These are phyloP conservation scores for Cyberlindnera maritima DNA, from an alignment of 805 yeast species.

Conservation along the genomic window DNA sequence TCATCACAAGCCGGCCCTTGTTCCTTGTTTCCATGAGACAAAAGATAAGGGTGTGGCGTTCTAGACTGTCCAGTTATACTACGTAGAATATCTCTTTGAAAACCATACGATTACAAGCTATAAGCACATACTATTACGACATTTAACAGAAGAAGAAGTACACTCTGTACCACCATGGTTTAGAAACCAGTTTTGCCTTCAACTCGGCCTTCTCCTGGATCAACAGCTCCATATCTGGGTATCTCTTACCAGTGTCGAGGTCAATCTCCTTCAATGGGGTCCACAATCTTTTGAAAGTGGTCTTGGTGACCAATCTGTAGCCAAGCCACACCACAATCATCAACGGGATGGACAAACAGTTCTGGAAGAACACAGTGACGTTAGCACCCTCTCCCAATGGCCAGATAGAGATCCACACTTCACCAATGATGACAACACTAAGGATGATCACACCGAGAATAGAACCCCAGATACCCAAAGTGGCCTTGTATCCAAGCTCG, in stretches of 20 bases:
- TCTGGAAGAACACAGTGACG: slow-evolving; percentile 36
- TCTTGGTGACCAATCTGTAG: slow-evolving; percentile 31
- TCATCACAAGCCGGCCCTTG: no score
- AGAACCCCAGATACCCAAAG: slow-evolving; percentile 68
- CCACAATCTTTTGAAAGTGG: slow-evolving; percentile 38
- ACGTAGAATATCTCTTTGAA: no score
- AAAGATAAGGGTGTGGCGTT: no score
- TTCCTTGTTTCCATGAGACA: no score
- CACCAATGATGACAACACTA: slow-evolving; percentile 61
- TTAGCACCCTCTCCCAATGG: slow-evolving; percentile 45
- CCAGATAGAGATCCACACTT: slow-evolving; percentile 78
- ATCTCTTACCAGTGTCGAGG: slow-evolving; percentile 64
- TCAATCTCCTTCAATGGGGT: slow-evolving; percentile 50
- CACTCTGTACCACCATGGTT: slow-evolving; percentile 44
- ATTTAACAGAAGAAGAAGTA: slow-evolving; percentile 52
- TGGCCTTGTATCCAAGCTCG: slow-evolving; percentile 66
- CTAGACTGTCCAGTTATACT: background rate
- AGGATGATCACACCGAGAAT: slow-evolving; percentile 56
- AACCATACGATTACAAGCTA: no score
- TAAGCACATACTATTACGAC: background rate
- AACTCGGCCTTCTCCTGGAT: slow-evolving; percentile 56
- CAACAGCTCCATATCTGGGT: slow-evolving; percentile 53
- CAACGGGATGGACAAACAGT: slow-evolving; percentile 38
- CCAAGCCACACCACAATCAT: slow-evolving; percentile 34
- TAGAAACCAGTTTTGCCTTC: slow-evolving; percentile 41